Conservation (phyloP, 306 rosid genomes). For the Cucumis cinereus region DNA sequence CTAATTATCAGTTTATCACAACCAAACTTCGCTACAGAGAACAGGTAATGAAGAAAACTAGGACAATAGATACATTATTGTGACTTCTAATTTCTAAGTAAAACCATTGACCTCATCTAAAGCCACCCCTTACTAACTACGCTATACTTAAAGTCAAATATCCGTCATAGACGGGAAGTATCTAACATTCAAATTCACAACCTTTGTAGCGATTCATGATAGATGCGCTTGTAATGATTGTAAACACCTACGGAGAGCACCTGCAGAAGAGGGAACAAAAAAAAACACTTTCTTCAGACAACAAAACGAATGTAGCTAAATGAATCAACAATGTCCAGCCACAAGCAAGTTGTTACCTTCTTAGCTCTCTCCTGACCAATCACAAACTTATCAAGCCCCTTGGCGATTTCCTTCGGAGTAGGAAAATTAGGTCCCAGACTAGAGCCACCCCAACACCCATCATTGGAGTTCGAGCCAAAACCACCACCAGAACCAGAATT, state of each 20-base stretch:
- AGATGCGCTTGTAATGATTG: constrained; percentile 87
- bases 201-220: constrained; percentile 44
- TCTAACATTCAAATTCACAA: constrained; percentile 36
- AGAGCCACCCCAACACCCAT: constrained; percentile 83
- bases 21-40: not conserved
- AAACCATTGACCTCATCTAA: not conserved
- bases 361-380: constrained; percentile 96
- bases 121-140: not conserved
- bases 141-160: not conserved
- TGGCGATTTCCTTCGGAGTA: constrained; percentile 86
- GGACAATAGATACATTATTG: not conserved
- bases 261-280: constrained; percentile 18
- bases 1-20: not conserved
- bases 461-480: constrained; percentile 40
- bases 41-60: not conserved
- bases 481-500: constrained; percentile 49
- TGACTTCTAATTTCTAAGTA: not conserved
- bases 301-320: not conserved
- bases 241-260: constrained; percentile 95
- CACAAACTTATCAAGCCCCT: constrained; percentile 85
- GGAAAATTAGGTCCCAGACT: constrained; percentile 67
- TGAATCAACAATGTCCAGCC: not conserved
- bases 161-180: not conserved
- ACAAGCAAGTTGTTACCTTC: constrained; percentile 35
- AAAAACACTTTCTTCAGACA: not conserved